Evolutionary conservation across 371 early-diverging fungal genomes (phyloP), one percentile per base, ranked within the genome.

Genomic region (Rhizopus microsporus): DNA sequence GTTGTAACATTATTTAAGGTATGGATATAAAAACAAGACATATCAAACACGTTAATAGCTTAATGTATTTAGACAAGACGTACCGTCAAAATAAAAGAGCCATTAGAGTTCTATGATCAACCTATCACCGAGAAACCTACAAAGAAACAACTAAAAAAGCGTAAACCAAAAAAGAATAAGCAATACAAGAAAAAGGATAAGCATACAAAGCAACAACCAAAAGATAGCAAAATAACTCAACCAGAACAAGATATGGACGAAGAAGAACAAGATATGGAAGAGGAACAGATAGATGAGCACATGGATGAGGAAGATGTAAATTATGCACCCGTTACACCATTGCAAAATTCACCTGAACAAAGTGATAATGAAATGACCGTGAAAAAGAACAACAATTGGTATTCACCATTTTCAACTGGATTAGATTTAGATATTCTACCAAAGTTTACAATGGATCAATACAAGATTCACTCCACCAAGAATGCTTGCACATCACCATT

Each of bases 401-500:
- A 71, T 58, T 71, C 71, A 7, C 71, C 71, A 5, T 71, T 71
- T 44, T 63, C 62, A 9, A 67, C 71, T 23, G 71, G 71, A 1
- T 51, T 71, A 44, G 67, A 71, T 29, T 57, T 71, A 23, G 70
- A 70, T 34, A 63, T 70, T 49, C 37, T 70, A 46, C 70, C 63
- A 13, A 63, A 55, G 39, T 39, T 34, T 16, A 60, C 34, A 38
- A 38, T 37, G 16, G 65, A 65, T 29, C 52, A 52, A 13, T 63
- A 63, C 12, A 51, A 63, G 46, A 43, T 57, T 13, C 42, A 57
- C 43, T 43, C 51, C 32, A 44, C 15, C 23, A 23, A 23, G 23
- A 23, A 23, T 44, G n/a, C 37, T 15, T 37, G 46, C 13, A n/a
- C 55, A 46, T 13, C 56, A 9, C 44, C 35, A 34, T 35, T 45